phyloP scores from a whole-genome alignment of 352 stramenopile species.

The Blastocystis sp. region DNA sequence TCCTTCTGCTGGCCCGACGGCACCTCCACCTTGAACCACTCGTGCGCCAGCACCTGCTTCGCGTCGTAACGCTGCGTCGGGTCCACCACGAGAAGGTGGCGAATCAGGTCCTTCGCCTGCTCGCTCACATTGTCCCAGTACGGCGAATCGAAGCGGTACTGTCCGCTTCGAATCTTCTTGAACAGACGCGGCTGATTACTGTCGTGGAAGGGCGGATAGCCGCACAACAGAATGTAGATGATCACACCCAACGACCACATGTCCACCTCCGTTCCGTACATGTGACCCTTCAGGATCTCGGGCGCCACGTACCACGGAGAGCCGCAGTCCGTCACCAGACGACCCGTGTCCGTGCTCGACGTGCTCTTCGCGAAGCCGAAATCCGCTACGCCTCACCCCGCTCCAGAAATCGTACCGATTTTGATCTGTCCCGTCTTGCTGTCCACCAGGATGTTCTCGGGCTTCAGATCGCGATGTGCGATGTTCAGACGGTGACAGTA shows the following conservation, averaged over 20 bases:
- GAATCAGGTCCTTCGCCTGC: constrained; percentile 87
- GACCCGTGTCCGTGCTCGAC: constrained; percentile 77
- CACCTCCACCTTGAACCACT: constrained; percentile 81
- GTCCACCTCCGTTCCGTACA: constrained; percentile 87
- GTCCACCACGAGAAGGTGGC: constrained; percentile 76
- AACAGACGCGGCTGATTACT: constrained; percentile 87
- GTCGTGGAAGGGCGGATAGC: constrained; percentile 87
- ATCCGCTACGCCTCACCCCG: constrained; percentile 79
- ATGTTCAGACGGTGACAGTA: constrained; percentile 91
- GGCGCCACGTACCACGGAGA: constrained; percentile 88
- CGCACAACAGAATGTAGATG: constrained; percentile 90
- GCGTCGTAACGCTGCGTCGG: constrained; percentile 75
- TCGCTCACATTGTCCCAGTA: constrained; percentile 91
- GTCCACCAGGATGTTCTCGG: constrained; percentile 86
- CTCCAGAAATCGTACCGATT: constrained; percentile 16
- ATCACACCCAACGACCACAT: constrained; percentile 92
- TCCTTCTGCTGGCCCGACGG: background rate
- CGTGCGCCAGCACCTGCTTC: constrained; percentile 82
- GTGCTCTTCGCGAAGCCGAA: constrained; percentile 87
- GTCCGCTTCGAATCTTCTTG: constrained; percentile 85
- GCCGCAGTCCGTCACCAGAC: constrained; percentile 76
- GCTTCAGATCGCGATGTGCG: constrained; percentile 87
- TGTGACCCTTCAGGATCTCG: constrained; percentile 86
- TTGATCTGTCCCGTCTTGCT: constrained; percentile 76
- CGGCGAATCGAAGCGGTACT: constrained; percentile 86